Evolutionary conservation across 345 rosid species (phyloP), one percentile per base, ranked within the genome.

Genomic region (Anastatica hierochuntica): DNA sequence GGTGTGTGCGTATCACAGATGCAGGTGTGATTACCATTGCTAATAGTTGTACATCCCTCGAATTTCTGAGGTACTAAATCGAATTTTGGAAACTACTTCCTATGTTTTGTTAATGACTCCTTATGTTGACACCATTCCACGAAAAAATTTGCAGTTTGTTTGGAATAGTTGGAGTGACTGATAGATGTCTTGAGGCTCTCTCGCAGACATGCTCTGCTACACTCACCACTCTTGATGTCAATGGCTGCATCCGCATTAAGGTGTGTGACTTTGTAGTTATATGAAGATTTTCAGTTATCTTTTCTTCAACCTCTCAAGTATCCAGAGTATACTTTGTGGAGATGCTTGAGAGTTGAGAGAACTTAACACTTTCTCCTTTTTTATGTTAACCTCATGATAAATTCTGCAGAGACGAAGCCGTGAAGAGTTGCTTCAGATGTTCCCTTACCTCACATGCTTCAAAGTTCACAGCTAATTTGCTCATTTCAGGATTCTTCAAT

Each of bases 141-240:
- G 44, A 40, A 56, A 26, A 19, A 47, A 36, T 23, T 9, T 67
- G 82, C 94, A 90, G 97, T 76, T 77, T 90, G 77, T 90, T 86
- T 61, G 95, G 94, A 63, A 86, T 86, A 82, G 80, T 86, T 33
- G 95, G 95, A 48, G 95, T 86, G 62, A 90, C 87, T 17, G 89
- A 90, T 68, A 80, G 49, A 64, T 82, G 89, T 70, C 68, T 87
- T 53, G 87, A 84, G 72, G 70, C 60, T 56, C 87, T 90, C 39
- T 80, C 87, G n/a, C 75, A 57, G 33, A 79, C 66, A 44, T 90
- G 92, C 73, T 79, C 89, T 8, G 73, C 58, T 33, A 74, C 83
- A 8, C 68, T 90, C 31, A 76, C 82, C 26, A 90, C 98, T 26
- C 87, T 90, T 31, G 96, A 90, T 62, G 94, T 90, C 29, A 90